A percentile compares a stretch with the other conserved stretches of the same genome.
These are phyloP conservation scores for Irpex sp. DNA, from an alignment of 1,284 basidiomycete species.

Conservation along the genomic window DNA sequence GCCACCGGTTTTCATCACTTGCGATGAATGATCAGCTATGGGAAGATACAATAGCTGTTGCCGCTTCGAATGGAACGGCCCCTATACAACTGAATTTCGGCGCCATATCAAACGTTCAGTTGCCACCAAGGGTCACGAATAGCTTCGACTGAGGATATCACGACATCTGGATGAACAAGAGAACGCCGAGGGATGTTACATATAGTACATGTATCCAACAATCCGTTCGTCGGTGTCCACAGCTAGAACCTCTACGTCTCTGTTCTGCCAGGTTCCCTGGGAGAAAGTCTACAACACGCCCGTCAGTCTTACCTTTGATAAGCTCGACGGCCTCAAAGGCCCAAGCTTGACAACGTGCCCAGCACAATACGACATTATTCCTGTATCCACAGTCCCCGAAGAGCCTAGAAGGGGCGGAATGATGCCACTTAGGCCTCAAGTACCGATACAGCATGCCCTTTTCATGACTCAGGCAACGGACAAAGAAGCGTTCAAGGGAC, in stretches of 20 bases:
- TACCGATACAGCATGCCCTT: not conserved
- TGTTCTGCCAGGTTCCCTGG: not conserved
- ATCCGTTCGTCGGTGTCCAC: not conserved
- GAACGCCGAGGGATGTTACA: not conserved
- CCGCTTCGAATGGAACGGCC: not conserved
- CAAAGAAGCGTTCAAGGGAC: not conserved
- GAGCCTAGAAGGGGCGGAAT: not conserved
- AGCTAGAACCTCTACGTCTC: not conserved
- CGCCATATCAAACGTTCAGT: not conserved
- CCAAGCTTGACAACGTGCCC: not conserved
- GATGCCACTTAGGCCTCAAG: not conserved
- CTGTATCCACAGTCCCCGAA: not conserved
- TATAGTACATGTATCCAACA: not conserved
- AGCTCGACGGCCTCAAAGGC: not conserved
- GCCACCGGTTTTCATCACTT: not conserved
- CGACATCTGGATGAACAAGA: not conserved
- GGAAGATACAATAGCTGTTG: not conserved
- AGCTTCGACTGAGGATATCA: not conserved
- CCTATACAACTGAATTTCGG: not conserved
- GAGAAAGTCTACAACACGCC: not conserved
- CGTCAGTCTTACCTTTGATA: not conserved
- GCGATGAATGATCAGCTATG: not conserved
- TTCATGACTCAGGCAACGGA: not conserved
- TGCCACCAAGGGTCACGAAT: not conserved
- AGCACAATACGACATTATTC: not conserved